Evolutionary conservation across 2,329 filamentous ascomycete genomes (phyloP), one percentile per base, ranked within the genome.

Genomic region (Fusarium domesticum): DNA sequence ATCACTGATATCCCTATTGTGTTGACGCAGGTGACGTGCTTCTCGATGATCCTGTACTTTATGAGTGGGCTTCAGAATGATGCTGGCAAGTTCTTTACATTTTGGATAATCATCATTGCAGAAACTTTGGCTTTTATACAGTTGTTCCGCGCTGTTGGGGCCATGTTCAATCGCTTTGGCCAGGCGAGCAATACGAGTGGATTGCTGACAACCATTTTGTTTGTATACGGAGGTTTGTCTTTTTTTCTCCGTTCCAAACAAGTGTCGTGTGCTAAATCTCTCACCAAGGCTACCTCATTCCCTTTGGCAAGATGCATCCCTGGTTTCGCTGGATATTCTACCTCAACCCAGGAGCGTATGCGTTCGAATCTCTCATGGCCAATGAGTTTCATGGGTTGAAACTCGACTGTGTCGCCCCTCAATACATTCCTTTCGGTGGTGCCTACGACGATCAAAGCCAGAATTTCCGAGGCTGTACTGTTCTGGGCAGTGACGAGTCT

Each of bases 61-160:
- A 67, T 67, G 63, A 55, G 54, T 4, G 54, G 50, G 2, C 37
- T 66, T 35, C 55, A 63, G 37, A 39, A 48, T 6, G 55, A 61
- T 25, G 57, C 54, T 1, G 62, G 56, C 2, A 53, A 53, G 48
- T 86, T 85, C 66, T 85, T 78, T 59, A 84, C 83, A 53, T 83
- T 80, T 63, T 71, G 82, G 63, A 69, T 86, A 12, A 79, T 85
- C 55, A 76, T 84, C 39, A 83, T 60, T 32, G 51, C 54, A n/a
- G 80, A 70, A 2, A 83, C 81, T 0, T 72, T 87, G 25, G 77
- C 75, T 45, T 72, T 85, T 45, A 84, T 81, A 0, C 72, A 81
- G 5, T 65, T 87, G 19, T 87, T 85, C 62, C 76, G 84, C 4
- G 81, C 83, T 70, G 79, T 87, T 48, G 84, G 82, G 1, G 74